phyloP scores from a whole-genome alignment of 768 basidiomycete species.

The Amanita fuliginea region DNA sequence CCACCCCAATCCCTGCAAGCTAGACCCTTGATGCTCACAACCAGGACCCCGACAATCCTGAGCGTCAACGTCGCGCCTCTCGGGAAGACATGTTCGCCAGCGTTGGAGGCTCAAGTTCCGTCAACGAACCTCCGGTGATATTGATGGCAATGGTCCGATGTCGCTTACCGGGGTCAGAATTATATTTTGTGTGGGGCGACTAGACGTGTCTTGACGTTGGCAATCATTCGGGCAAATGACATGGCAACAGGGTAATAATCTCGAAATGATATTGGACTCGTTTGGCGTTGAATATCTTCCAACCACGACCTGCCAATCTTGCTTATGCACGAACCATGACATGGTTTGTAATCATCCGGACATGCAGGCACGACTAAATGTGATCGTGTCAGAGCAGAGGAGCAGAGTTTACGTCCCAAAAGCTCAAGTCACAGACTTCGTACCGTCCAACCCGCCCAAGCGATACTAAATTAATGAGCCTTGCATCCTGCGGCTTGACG shows the following conservation, averaged over 20 bases:
- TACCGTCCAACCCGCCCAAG: not conserved
- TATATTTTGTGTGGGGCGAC: not conserved
- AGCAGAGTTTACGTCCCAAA: not conserved
- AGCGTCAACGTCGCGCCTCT: not conserved
- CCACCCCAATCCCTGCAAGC: not conserved
- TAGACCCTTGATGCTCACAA: slow-evolving; percentile 4
- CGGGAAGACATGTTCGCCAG: not conserved
- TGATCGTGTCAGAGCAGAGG: not conserved
- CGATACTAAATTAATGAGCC: not conserved
- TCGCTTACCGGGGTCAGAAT: not conserved
- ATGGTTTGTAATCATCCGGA: not conserved
- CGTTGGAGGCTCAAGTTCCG: not conserved
- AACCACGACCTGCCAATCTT: too few species aligned
- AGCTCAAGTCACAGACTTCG: not conserved
- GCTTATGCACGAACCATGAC: not conserved
- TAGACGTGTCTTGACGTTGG: not conserved
- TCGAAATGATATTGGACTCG: too few species aligned
- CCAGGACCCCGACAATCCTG: not conserved
- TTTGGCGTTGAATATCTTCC: too few species aligned
- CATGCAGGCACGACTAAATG: not conserved
- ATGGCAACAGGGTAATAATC: too few species aligned
- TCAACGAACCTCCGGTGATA: not conserved
- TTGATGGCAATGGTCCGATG: not conserved
- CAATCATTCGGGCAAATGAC: not conserved
- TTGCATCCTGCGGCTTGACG: not conserved